A percentile compares a stretch with the other conserved stretches of the same genome.
phyloP scores from a whole-genome alignment of 2,329 filamentous ascomycete species.

The Curvularia sp. region DNA sequence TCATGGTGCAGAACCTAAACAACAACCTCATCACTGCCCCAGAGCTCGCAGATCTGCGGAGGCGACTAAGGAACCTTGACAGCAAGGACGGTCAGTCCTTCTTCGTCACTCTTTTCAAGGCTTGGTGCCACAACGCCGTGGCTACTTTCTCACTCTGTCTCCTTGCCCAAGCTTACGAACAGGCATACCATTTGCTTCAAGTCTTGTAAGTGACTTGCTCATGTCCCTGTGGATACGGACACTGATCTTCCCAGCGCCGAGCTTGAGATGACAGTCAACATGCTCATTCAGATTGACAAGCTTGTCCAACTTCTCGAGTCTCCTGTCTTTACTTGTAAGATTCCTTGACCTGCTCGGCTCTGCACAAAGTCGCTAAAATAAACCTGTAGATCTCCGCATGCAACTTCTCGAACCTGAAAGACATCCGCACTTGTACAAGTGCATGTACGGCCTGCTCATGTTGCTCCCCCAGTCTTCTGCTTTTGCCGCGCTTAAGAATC shows the following conservation, averaged over 20 bases:
- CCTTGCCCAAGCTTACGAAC: constrained; percentile 95
- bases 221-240: not conserved
- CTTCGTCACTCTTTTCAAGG: constrained; percentile 91
- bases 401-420: constrained; percentile 95
- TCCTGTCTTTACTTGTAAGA: constrained; percentile 93
- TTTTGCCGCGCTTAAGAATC: constrained; percentile 95
- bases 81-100: constrained; percentile 94
- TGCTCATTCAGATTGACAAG: constrained; percentile 98
- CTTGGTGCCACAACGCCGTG: constrained; percentile 98
- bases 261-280: constrained; percentile 98
- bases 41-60: constrained; percentile 87
- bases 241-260: constrained; percentile 72
- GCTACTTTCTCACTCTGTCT: constrained; percentile 96
- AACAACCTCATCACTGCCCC: constrained; percentile 99
- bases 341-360: not conserved
- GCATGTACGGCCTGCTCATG: constrained; percentile 96
- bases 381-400: constrained; percentile 77
- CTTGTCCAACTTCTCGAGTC: constrained; percentile 95
- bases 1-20: constrained; percentile 99
- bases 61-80: constrained; percentile 87
- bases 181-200: constrained; percentile 93
- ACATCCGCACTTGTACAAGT: constrained; percentile 95
- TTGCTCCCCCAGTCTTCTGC: constrained; percentile 97
- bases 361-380: constrained; percentile 22
- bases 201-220: constrained; percentile 73